A percentile compares a stretch with the other conserved stretches of the same genome.
Conservation (phyloP, 164 flowering plant genomes). For the grape (Vitis vinifera) region DNA sequence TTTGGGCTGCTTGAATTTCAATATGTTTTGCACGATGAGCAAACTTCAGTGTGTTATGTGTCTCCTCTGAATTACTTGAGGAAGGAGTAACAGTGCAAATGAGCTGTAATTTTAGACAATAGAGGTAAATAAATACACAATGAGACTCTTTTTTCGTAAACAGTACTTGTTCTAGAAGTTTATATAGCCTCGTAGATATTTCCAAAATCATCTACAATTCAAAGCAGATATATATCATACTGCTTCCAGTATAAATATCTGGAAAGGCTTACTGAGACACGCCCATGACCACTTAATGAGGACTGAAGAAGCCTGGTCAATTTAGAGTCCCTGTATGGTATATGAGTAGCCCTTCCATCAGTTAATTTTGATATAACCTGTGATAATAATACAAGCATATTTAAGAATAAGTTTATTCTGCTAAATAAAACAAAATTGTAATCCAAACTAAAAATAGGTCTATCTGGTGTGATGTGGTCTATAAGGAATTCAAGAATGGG, state of each 20-base stretch:
- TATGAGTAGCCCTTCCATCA: slow-evolving; percentile 80
- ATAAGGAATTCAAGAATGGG: too few species aligned
- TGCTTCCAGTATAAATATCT: background rate
- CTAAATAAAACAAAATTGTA: background rate
- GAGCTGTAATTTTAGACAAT: slow-evolving; percentile 51
- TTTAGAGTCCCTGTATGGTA: slow-evolving; percentile 96
- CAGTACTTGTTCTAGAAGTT: background rate
- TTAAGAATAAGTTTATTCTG: background rate
- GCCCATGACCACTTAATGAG: slow-evolving; percentile 96
- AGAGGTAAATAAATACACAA: background rate
- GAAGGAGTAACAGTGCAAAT: slow-evolving; percentile 97
- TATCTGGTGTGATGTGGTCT: too few species aligned
- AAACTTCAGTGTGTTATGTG: slow-evolving; percentile 96
- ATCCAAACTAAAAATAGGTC: too few species aligned
- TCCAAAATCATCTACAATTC: too few species aligned
- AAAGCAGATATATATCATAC: background rate
- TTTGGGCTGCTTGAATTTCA: slow-evolving; percentile 97
- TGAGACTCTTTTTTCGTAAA: background rate
- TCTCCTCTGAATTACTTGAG: slow-evolving; percentile 93
- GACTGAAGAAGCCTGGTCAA: slow-evolving; percentile 94
- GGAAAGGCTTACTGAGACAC: slow-evolving; percentile 75
- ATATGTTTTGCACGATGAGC: slow-evolving; percentile 98
- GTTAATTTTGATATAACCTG: slow-evolving; percentile 97
- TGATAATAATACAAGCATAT: slow-evolving; percentile 6
- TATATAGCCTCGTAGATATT: background rate